phyloP scores from a whole-genome alignment of 345 rosid genomes.

The Citrus sinensis region DNA sequence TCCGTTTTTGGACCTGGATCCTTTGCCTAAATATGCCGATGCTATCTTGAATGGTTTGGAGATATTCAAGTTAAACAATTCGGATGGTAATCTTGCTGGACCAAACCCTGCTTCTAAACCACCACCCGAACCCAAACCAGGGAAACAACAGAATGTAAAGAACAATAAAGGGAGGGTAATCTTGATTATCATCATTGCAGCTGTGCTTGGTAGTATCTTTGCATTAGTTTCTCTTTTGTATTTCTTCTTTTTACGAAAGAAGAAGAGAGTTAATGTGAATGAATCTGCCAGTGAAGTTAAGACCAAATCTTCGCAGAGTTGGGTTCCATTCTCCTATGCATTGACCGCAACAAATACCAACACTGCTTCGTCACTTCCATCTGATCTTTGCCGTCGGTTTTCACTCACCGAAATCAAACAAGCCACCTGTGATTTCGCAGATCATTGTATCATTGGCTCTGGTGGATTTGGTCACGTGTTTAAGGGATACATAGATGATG shows the following conservation, averaged over 20 bases:
- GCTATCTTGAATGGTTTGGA: slow-evolving; percentile 42
- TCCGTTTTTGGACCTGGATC: not conserved
- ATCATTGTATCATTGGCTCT: slow-evolving; percentile 20
- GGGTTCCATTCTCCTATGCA: slow-evolving; percentile 3
- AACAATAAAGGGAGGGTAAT: slow-evolving; percentile 3
- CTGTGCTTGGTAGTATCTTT: not conserved
- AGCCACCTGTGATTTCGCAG: slow-evolving; percentile 29
- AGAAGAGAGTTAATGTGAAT: not conserved
- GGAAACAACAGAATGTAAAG: not conserved
- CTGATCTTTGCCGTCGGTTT: slow-evolving; percentile 28
- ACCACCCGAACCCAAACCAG: not conserved
- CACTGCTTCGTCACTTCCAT: slow-evolving; percentile 2
- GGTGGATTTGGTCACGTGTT: slow-evolving; percentile 50
- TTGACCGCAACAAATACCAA: not conserved
- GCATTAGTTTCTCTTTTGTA: not conserved
- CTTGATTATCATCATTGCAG: not conserved
- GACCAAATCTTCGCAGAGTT: slow-evolving; percentile 9
- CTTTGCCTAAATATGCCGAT: not conserved
- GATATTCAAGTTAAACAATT: slow-evolving; percentile 29
- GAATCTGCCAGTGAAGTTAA: not conserved
- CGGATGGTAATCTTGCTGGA: slow-evolving; percentile 17
- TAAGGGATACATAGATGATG: slow-evolving; percentile 25
- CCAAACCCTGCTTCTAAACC: slow-evolving; percentile 17
- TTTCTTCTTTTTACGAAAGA: slow-evolving; percentile 6
- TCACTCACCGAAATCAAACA: slow-evolving; percentile 28